Evolutionary conservation across 768 basidiomycete species (phyloP).

Genomic region (Mycena vulgaris): DNA sequence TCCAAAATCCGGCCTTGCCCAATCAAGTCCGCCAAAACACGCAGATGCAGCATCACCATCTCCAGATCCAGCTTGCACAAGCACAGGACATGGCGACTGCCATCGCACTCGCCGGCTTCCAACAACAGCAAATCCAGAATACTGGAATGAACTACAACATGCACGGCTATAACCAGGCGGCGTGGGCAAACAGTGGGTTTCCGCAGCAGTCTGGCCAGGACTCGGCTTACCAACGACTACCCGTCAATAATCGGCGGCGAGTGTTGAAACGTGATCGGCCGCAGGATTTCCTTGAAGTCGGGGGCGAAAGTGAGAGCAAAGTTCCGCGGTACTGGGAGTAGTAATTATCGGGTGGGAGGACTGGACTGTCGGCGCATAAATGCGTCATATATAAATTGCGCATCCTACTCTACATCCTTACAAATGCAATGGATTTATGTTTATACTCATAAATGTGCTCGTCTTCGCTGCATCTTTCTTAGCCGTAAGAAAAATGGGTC

Average conservation of each 20-base stretch:
- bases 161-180: slow-evolving; percentile 53
- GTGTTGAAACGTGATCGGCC: slow-evolving; percentile 87
- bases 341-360: slow-evolving; percentile 27
- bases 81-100: slow-evolving; percentile 82
- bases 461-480: too few relatives aligned
- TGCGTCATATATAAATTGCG: slow-evolving; percentile 1
- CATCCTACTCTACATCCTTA: background rate
- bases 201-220: slow-evolving; percentile 78
- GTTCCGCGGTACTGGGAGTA: slow-evolving; percentile 86
- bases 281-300: slow-evolving; percentile 86
- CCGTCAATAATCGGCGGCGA: slow-evolving; percentile 85
- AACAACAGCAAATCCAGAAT: slow-evolving; percentile 68
- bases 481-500: too few relatives aligned
- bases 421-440: background rate
- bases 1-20: slow-evolving; percentile 85
- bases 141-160: slow-evolving; percentile 58
- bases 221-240: slow-evolving; percentile 90
- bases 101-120: slow-evolving; percentile 71
- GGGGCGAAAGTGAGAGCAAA: slow-evolving; percentile 75
- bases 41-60: slow-evolving; percentile 86
- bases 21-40: slow-evolving; percentile 82
- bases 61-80: slow-evolving; percentile 85
- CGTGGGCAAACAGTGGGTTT: slow-evolving; percentile 63
- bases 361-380: background rate
- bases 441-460: slow-evolving; percentile 8